A percentile compares a stretch with the other conserved stretches of the same genome.
phyloP scores from a whole-genome alignment of 805 yeast species.

The Vanderwaltozyma polyspora region DNA sequence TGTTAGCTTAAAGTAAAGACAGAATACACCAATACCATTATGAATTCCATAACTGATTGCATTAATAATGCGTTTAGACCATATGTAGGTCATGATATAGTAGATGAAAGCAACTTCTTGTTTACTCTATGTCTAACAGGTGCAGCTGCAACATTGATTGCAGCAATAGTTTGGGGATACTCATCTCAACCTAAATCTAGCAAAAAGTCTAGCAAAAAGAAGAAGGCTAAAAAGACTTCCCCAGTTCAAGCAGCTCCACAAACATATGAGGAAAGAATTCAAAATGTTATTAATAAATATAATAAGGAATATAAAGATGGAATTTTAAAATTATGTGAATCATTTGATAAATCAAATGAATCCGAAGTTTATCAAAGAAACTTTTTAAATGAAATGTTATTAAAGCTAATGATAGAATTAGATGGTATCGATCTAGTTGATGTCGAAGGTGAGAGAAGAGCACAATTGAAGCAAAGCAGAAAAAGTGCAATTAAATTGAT shows the following conservation, averaged over 20 bases:
- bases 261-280: conserved; percentile 19
- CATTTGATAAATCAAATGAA: conserved; percentile 16
- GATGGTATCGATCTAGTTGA: conserved; percentile 45
- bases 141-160: not conserved
- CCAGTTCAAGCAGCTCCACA: conserved; percentile 10
- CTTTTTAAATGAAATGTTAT: conserved; percentile 54
- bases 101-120: not conserved
- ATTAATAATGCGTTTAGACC: too few relatives aligned
- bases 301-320: conserved; percentile 18
- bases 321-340: conserved; percentile 11
- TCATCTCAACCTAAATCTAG: not conserved
- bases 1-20: too few relatives aligned
- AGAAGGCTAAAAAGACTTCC: conserved; percentile 4
- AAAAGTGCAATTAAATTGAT: conserved; percentile 48
- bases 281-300: conserved; percentile 17
- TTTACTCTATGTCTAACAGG: conserved; percentile 2
- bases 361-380: conserved; percentile 36
- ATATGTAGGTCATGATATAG: too few relatives aligned
- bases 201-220: conserved; percentile 1
- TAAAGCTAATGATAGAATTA: conserved; percentile 53
- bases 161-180: not conserved
- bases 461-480: conserved; percentile 43
- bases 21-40: too few relatives aligned
- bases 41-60: too few relatives aligned
- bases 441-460: conserved; percentile 33